Base-by-base conservation (phyloP, 768 basidiomycete species). In the Leccinum imitatum region DNA sequence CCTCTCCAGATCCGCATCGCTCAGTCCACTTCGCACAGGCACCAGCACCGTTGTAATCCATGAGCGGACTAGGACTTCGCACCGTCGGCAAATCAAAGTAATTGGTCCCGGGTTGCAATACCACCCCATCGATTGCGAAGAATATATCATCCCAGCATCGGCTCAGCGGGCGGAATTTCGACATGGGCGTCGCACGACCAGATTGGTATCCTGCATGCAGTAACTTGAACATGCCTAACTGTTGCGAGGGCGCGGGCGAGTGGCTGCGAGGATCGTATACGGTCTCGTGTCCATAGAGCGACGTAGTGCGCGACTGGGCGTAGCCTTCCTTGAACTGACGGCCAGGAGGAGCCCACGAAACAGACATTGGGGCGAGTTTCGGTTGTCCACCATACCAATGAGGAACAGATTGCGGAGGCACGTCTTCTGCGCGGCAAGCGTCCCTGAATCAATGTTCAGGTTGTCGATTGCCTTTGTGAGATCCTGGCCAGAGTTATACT, bases 241-340 rank as follows among this genome's bases (percentile, higher is more conserved):
- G 88, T 9, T 79, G 31, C 81, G 80, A 2, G 89, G 87, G n/a
- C n/a, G n/a, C n/a, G n/a, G n/a, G n/a, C n/a, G n/a, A n/a, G n/a
- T n/a, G n/a, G n/a, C n/a, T n/a, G n/a, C n/a, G n/a, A n/a, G n/a
- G n/a, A 61, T 94, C 91, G 70, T 95, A 95, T 67, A 82, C 84
- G 0, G 93, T 95, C 71, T 93, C 91, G 44, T 90, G 90, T 48
- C 93, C 93, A 64, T 95, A 95, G 30, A 93, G 71, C 0, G 91
- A 94, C 3, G 85, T 87, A 8, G 91, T 86, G 15, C 82, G 85
- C 4, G 90, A 91, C 69, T 92, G 87, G 3, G 87, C 80, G 57
- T 91, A 91, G 2, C 86, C 90, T 27, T 89, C 87, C 67, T 85
- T 87, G 63, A 82, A 86, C 63, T 82, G 71, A 69, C 89, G 89